Base-by-base conservation (phyloP, 805 yeast genomes). In the Grigorovia yakushimaensis region DNA sequence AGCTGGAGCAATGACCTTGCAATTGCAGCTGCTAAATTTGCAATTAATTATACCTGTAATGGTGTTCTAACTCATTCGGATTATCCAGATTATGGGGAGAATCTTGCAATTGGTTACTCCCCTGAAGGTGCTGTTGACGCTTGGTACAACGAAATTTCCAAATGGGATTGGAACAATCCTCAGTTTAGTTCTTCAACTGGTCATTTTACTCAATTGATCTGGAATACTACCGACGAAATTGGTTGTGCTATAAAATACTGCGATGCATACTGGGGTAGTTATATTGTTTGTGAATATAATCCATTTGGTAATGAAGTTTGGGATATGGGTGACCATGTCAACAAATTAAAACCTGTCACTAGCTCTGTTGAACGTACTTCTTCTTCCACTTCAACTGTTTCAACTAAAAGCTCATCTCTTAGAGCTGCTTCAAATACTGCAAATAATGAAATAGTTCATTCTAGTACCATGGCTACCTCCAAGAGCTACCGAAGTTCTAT, bases 151-250 rank as follows among this genome's bases (percentile, higher is more conserved):
- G 91, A 84, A 69, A 82, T 81, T 53, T 47, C 56, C 9, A 48
- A 61, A 44, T 84, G 82, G 66, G 67, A 76, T 63, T 83, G 65
- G 67, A 44, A 78, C 79, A 22, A 61, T 61, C 43, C 61, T 60
- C 50, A 80, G 77, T 47, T 70, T 65, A 54, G 71, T 71, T 50
- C 80, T 77, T 47, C 70, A 65, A 35, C 52, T 17, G 86, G 86
- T 47, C 93, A 84, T 61, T 84, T 84, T 69, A 83, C 91, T n/a
- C 91, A 84, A 66, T 58, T 83, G 33, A 76, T 84, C 23, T 84
- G 94, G 94, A 76, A 75, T 51, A 57, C 72, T 8, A 67, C 84
- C 39, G 66, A 77, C 6, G 65, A 74, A 53, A 64, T 84, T 17
- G 94, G 91, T 43, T 84, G 94, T 71, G 87, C 83, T 46, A 68